Base-by-base conservation (phyloP, 1,284 basidiomycete species). In the Ceratobasidium sp. region DNA sequence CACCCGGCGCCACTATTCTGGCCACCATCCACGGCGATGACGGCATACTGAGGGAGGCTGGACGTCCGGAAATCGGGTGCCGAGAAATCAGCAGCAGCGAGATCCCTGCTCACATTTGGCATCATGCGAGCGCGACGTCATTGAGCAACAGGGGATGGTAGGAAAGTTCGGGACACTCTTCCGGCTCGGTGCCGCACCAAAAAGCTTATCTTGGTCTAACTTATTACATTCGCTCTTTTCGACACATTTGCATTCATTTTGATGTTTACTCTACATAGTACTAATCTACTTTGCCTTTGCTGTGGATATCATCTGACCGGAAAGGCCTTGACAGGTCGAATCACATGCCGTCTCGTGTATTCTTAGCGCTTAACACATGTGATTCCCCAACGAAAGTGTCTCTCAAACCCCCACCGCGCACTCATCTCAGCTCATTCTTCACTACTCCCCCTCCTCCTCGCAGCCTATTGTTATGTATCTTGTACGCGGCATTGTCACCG, bases 401-500 rank as follows among this genome's bases (percentile, higher is more conserved):
- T 65, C 67, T 73, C 53, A 63, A 60, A 63, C 58, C 60, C 76
- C 58, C 66, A 77, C 76, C 54, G 58, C 54, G 58, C 39, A 71
- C 61, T 45, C 39, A 63, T 64, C 76, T 71, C 76, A 63, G n/a
- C 35, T 54, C 76, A 37, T 63, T 76, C 53, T 23, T 49, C 64
- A n/a, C 49, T 26, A 47, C n/a, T n/a, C n/a, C n/a, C n/a, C n/a
- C 35, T 33, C 33, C 31, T 47, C 45, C 45, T 56, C 58, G 20
- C 26, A 53, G 45, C 28, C 58, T 33, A 23, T 60, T 53, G 51
- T 81, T 69, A 93, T 93, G 92, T 93, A 94, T 86, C 94, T 94
- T 83, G 85, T 94, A 81, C 91, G 93, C 79, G 92, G 93, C 77
- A 92, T 93, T 53, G 90, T 94, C 82, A 93, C 85, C 82, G 91